phyloP scores from a whole-genome alignment of 768 basidiomycete species.

The Panellus pusillus region DNA sequence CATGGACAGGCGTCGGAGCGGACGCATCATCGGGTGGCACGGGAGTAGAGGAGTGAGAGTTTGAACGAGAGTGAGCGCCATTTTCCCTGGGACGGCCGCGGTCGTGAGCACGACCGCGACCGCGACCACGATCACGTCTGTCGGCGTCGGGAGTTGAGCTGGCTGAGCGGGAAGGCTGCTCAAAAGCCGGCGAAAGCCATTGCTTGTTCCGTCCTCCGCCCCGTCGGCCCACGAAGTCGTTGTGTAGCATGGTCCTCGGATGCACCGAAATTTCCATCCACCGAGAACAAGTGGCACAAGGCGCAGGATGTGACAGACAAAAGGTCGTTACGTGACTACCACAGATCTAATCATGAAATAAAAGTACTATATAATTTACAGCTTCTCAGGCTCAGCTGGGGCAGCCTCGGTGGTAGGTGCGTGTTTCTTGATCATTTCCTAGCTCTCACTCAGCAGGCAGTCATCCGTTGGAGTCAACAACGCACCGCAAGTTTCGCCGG shows the following conservation, averaged over 20 bases:
- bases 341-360: background rate
- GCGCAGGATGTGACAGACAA: too few species aligned
- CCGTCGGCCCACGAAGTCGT: constrained; percentile 28
- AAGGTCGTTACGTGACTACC: too few species aligned
- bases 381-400: too few species aligned
- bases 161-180: constrained; percentile 35
- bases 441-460: too few species aligned
- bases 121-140: constrained; percentile 64
- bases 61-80: constrained; percentile 37
- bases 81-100: constrained; percentile 40
- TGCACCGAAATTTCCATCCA: constrained; percentile 16
- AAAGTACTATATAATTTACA: too few species aligned
- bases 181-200: constrained; percentile 49
- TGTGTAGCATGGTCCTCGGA: constrained; percentile 11
- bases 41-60: constrained; percentile 42
- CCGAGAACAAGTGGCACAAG: background rate
- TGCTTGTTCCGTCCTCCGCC: constrained; percentile 58
- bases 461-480: background rate
- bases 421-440: too few species aligned
- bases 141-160: constrained; percentile 46
- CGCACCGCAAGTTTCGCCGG: constrained; percentile 15
- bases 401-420: too few species aligned
- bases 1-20: constrained; percentile 30
- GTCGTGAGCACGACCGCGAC: too few species aligned
- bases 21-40: constrained; percentile 34